phyloP scores from a whole-genome alignment of 225 moss, liverwort and hornwort genomes.

The Rhytidiadelphus loreus region DNA sequence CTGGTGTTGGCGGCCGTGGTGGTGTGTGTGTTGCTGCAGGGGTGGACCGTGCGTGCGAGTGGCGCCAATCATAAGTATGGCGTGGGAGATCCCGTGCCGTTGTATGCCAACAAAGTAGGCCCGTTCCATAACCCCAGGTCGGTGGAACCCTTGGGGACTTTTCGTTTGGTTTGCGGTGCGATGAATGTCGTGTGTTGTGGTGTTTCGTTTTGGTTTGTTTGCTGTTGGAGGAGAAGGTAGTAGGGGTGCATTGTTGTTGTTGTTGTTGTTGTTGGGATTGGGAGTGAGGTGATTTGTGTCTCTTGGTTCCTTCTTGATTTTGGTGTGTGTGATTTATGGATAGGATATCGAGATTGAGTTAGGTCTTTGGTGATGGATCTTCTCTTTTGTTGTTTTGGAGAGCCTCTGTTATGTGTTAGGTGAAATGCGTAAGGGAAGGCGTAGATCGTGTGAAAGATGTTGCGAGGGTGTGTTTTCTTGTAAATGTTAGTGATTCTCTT shows the following conservation, averaged over 20 bases:
- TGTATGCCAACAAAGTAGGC: constrained; percentile 96
- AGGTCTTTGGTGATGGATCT: neutral
- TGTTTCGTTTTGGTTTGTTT: neutral
- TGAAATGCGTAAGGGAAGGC: neutral
- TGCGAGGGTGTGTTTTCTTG: neutral
- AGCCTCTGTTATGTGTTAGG: neutral
- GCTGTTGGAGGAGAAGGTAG: neutral
- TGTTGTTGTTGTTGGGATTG: neutral
- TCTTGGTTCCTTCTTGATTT: neutral
- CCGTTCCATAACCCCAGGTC: constrained; percentile 96
- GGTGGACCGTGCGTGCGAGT: constrained; percentile 30
- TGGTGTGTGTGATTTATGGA: neutral
- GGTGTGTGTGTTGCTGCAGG: constrained; percentile 6
- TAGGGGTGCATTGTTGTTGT: neutral
- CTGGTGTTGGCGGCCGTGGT: neutral
- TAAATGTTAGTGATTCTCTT: neutral
- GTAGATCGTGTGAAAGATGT: neutral
- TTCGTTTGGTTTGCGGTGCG: neutral
- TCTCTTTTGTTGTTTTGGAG: neutral
- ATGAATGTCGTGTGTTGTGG: neutral
- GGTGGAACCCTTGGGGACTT: neutral
- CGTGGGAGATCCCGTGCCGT: constrained; percentile 60
- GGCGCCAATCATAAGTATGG: constrained; percentile 70
- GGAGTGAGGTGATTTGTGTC: neutral
- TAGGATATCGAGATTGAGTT: neutral